These are phyloP conservation scores for Achaetomiella virescens DNA, from an alignment of 495 filamentous ascomycete genomes.

Conservation along the genomic window DNA sequence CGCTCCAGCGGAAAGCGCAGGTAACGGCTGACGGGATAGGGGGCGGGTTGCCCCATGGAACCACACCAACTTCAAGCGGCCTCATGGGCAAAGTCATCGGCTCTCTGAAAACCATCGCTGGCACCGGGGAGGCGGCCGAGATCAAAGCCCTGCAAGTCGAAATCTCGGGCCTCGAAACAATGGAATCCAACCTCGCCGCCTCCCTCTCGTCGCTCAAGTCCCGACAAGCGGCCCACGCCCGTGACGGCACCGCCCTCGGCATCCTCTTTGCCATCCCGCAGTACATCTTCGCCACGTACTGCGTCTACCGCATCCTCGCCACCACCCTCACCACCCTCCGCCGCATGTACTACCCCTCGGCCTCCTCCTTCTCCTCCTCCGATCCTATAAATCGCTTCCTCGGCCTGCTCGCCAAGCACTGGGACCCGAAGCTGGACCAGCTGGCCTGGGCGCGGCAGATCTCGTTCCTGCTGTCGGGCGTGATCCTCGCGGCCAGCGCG, in stretches of 20 bases:
- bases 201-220: conserved; percentile 53
- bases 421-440: conserved; percentile 63
- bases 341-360: conserved; percentile 42
- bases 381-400: conserved; percentile 74
- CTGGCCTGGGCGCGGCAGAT: conserved; percentile 71
- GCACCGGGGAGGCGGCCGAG: conserved; percentile 57
- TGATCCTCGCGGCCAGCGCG: conserved; percentile 71
- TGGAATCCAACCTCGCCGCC: conserved; percentile 59
- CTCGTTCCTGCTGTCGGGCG: conserved; percentile 67
- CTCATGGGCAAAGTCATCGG: conserved; percentile 64
- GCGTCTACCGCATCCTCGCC: conserved; percentile 65
- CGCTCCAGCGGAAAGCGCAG: conserved; percentile 53
- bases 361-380: conserved; percentile 58
- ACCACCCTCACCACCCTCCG: conserved; percentile 57
- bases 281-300: conserved; percentile 67
- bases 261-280: conserved; percentile 50
- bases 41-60: conserved; percentile 12
- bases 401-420: conserved; percentile 64
- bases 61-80: conserved; percentile 33
- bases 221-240: conserved; percentile 53
- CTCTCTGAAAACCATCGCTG: conserved; percentile 42
- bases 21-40: conserved; percentile 36
- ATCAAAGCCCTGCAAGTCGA: conserved; percentile 62
- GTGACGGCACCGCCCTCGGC: conserved; percentile 56
- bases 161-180: conserved; percentile 68